Evolutionary conservation across 371 early-diverging fungal genomes (phyloP).

Genomic region (Mortierella sp.): DNA sequence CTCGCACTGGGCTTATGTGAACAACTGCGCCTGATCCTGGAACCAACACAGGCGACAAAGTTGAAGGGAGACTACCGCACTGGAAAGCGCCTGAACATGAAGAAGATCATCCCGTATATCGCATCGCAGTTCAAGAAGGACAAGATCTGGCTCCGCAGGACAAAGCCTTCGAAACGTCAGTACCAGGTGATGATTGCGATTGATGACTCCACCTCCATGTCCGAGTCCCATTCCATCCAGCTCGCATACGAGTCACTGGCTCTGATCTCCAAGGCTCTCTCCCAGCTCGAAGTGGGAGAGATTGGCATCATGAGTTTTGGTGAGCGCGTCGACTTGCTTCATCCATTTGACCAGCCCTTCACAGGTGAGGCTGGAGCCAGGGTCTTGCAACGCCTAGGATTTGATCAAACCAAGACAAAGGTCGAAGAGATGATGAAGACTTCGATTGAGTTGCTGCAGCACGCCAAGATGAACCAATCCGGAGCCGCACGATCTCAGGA

Average conservation of each 20-base stretch:
- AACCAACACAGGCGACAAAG: slow-evolving; percentile 96
- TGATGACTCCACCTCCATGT: slow-evolving; percentile 99
- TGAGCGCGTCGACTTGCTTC: slow-evolving; percentile 84
- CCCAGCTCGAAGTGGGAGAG: slow-evolving; percentile 95
- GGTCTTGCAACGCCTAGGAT: slow-evolving; percentile 88
- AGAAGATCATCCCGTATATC: slow-evolving; percentile 99
- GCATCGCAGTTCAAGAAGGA: slow-evolving; percentile 99
- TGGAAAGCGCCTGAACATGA: slow-evolving; percentile 99
- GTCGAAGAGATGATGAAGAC: slow-evolving; percentile 86
- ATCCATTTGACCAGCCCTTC: slow-evolving; percentile 93
- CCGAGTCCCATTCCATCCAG: slow-evolving; percentile 86
- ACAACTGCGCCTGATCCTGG: slow-evolving; percentile 95
- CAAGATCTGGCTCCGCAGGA: slow-evolving; percentile 99
- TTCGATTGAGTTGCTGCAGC: slow-evolving; percentile 78
- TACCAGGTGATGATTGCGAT: slow-evolving; percentile 99
- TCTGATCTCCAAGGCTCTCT: slow-evolving; percentile 90
- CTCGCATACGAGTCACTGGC: slow-evolving; percentile 95
- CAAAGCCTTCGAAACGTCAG: slow-evolving; percentile 96
- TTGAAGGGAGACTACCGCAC: slow-evolving; percentile 99
- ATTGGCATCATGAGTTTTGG: slow-evolving; percentile 93
- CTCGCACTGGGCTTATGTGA: slow-evolving; percentile 92
- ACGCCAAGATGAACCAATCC: slow-evolving; percentile 66
- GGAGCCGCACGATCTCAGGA: slow-evolving; percentile 64
- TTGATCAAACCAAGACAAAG: slow-evolving; percentile 90
- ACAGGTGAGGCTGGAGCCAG: slow-evolving; percentile 90